phyloP scores from a whole-genome alignment of 305 asterid species.

The Fraxinus dipetala region DNA sequence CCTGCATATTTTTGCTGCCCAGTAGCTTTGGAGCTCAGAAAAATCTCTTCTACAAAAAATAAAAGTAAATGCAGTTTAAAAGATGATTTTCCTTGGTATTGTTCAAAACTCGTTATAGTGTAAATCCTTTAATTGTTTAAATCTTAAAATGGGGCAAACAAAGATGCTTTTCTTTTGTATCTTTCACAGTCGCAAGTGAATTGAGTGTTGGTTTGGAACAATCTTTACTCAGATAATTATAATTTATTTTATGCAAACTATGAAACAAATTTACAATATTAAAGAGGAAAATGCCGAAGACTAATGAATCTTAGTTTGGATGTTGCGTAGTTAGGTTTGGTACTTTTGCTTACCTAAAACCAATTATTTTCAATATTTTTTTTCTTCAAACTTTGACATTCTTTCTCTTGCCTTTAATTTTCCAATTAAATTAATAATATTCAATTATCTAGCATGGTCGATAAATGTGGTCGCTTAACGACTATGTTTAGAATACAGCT shows the following conservation, averaged over 20 bases:
- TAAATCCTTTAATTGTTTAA: not conserved
- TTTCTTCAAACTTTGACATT: slow-evolving; percentile 26
- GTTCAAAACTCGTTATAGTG: too few relatives aligned
- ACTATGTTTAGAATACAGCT: slow-evolving; percentile 27
- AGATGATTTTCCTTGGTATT: too few relatives aligned
- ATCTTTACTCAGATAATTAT: not conserved
- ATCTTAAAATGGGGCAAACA: not conserved
- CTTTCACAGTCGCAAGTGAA: not conserved
- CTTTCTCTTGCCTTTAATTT: not conserved
- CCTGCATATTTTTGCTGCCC: not conserved
- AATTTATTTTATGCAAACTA: not conserved
- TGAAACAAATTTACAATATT: not conserved
- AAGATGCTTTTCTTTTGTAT: not conserved
- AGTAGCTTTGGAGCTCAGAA: not conserved
- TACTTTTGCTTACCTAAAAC: slow-evolving; percentile 30
- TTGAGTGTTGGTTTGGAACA: not conserved
- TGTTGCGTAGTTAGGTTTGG: slow-evolving; percentile 39
- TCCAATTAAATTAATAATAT: slow-evolving; percentile 1
- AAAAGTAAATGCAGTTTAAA: too few relatives aligned
- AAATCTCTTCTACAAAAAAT: too few relatives aligned
- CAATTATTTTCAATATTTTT: slow-evolving; percentile 6
- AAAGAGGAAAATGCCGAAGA: not conserved
- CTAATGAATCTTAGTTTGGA: slow-evolving; percentile 15
- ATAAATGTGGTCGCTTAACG: slow-evolving; percentile 24
- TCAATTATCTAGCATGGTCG: not conserved